Conservation (phyloP, 2,329 filamentous ascomycete species). For the Pestalotiopsis sp. region DNA sequence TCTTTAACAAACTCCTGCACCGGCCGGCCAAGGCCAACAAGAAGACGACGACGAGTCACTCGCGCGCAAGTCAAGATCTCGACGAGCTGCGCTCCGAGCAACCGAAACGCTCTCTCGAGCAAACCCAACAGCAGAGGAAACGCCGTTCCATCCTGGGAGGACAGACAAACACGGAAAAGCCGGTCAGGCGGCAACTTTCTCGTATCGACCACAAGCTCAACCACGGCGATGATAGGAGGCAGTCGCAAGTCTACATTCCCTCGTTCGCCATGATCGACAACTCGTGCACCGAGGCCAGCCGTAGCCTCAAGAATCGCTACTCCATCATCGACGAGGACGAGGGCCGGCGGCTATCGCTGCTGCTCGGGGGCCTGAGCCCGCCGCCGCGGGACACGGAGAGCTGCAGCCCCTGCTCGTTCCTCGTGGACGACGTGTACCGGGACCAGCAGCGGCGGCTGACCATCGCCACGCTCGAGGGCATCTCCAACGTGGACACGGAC, state of each 20-base stretch:
- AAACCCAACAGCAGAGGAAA: not conserved
- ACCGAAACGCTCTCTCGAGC: not conserved
- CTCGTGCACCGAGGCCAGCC: not conserved
- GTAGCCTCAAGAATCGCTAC: constrained; percentile 1
- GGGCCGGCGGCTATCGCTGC: not conserved
- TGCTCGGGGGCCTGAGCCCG: not conserved
- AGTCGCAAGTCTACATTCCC: constrained; percentile 13
- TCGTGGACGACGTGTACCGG: not conserved
- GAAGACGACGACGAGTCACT: not conserved
- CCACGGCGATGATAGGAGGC: not conserved
- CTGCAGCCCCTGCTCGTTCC: not conserved
- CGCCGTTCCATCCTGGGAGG: not conserved
- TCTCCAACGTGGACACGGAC: constrained; percentile 7
- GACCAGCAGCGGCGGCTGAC: constrained; percentile 5
- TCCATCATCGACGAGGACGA: constrained; percentile 7
- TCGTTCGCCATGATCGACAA: constrained; percentile 5
- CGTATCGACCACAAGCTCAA: constrained; percentile 3
- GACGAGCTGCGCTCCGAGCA: not conserved
- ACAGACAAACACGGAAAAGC: not conserved
- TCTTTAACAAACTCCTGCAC: not conserved
- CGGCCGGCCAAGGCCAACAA: not conserved
- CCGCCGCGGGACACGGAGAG: not conserved
- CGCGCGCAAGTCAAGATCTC: not conserved
- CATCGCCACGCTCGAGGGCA: not conserved
- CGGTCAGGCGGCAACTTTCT: not conserved